A percentile compares a stretch with the other conserved stretches of the same genome.
These are phyloP conservation scores for Chlamydomonas incerta DNA, from an alignment of 139 green algal species.

Conservation along the genomic window DNA sequence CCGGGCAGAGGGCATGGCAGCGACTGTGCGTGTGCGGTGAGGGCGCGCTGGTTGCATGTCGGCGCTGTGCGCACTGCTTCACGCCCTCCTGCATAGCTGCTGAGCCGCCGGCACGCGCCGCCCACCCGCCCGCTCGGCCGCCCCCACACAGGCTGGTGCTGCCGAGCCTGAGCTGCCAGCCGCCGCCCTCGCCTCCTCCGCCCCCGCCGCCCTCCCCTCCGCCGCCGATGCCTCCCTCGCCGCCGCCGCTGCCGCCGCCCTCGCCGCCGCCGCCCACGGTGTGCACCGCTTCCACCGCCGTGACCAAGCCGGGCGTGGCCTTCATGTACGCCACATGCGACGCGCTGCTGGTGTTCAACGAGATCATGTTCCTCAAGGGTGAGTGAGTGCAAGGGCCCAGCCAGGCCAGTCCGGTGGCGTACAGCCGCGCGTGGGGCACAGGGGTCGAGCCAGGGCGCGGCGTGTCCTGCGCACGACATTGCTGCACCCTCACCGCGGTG, in stretches of 20 bases:
- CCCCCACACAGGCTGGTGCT: background rate
- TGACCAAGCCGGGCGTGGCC: background rate
- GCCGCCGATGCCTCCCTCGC: background rate
- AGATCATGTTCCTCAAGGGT: conserved; percentile 4
- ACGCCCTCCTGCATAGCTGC: too few species aligned
- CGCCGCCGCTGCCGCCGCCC: background rate
- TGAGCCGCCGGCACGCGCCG: too few species aligned
- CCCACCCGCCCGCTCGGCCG: background rate
- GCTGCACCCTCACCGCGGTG: too few species aligned
- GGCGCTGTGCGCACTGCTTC: too few species aligned
- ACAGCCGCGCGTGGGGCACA: too few species aligned
- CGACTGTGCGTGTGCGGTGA: too few species aligned
- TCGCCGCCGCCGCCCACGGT: background rate
- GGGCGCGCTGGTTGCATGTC: too few species aligned
- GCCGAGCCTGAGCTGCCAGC: conserved; percentile 8
- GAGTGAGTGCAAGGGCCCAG: background rate
- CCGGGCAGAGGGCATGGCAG: too few species aligned
- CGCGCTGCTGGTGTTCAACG: background rate
- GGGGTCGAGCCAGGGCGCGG: too few species aligned
- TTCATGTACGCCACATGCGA: conserved; percentile 16
- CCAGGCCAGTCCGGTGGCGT: too few species aligned
- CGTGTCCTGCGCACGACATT: too few species aligned
- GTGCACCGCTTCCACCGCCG: background rate
- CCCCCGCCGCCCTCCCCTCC: background rate
- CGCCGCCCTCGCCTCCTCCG: background rate